A percentile compares a stretch with the other conserved stretches of the same genome.
These are phyloP conservation scores for Apophysomyces elegans DNA, from an alignment of 371 early-diverging fungal species.

Conservation along the genomic window DNA sequence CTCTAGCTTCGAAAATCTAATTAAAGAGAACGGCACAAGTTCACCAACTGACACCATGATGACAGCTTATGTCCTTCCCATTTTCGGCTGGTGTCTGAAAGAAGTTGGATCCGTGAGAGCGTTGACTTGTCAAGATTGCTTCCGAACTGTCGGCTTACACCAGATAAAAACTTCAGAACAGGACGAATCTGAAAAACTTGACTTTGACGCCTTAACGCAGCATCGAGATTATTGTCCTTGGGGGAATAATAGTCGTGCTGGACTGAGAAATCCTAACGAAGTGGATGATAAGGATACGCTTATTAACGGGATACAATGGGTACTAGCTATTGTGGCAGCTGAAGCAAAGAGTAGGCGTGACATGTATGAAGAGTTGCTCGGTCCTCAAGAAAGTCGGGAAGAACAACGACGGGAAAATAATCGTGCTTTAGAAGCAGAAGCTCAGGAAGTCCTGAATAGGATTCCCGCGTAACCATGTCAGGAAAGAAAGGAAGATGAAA, in stretches of 20 bases:
- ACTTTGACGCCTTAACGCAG: background rate
- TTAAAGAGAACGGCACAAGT: background rate
- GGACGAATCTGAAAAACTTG: background rate
- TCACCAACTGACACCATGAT: background rate
- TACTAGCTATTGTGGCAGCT: background rate
- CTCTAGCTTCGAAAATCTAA: background rate
- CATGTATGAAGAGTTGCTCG: constrained; percentile 1
- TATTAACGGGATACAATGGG: background rate
- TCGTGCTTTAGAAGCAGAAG: background rate
- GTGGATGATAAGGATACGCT: constrained; percentile 1
- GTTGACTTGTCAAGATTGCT: constrained; percentile 4
- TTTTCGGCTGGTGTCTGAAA: background rate
- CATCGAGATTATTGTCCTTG: constrained; percentile 1
- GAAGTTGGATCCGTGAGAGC: constrained; percentile 4
- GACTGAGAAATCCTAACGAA: background rate
- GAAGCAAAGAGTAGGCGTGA: background rate
- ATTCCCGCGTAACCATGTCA: background rate
- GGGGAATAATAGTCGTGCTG: background rate
- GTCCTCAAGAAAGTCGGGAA: constrained; percentile 2
- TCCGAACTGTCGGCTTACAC: background rate
- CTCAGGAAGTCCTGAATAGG: background rate
- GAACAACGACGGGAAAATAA: background rate
- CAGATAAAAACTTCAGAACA: background rate
- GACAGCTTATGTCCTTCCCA: background rate
- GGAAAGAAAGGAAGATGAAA: background rate